Conservation (phyloP, 345 rosid genomes). For the Gossypium arboreum region DNA sequence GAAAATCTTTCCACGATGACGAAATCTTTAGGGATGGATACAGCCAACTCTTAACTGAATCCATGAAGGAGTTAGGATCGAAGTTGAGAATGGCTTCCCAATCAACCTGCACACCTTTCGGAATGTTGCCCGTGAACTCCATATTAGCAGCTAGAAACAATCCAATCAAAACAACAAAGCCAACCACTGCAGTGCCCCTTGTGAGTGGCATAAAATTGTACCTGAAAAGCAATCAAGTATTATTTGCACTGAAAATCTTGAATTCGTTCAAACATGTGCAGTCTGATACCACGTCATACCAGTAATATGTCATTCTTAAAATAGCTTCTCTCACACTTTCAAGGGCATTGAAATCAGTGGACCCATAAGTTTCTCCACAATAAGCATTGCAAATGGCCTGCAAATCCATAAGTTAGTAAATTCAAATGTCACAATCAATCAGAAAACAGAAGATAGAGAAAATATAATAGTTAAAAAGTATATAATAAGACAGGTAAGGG, state of each 20-base stretch:
- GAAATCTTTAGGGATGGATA: conserved; percentile 65
- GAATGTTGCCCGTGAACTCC: conserved; percentile 73
- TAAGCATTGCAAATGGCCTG: conserved; percentile 81
- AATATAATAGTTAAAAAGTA: neutral
- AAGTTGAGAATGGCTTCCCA: conserved; percentile 91
- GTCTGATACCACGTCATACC: conserved; percentile 39
- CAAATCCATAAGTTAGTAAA: conserved; percentile 13
- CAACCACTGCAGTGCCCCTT: conserved; percentile 87
- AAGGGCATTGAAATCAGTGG: conserved; percentile 53
- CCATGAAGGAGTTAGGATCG: conserved; percentile 54
- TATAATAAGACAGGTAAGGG: neutral
- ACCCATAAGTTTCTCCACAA: conserved; percentile 72
- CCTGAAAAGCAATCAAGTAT: conserved; percentile 39
- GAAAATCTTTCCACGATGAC: conserved; percentile 80
- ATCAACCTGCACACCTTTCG: conserved; percentile 73
- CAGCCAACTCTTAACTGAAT: conserved; percentile 72
- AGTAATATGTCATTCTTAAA: conserved; percentile 91
- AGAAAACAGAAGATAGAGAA: neutral
- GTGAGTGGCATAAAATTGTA: conserved; percentile 94
- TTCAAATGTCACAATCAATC: neutral
- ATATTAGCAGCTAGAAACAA: conserved; percentile 82
- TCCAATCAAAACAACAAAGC: conserved; percentile 73
- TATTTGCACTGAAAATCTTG: conserved; percentile 4
- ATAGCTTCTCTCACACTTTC: conserved; percentile 70
- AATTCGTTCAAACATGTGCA: conserved; percentile 5